Evolutionary conservation across 2,329 filamentous ascomycete species (phyloP), one percentile per base, ranked within the genome.

Genomic region (Tolypocladium cylindrosporum): DNA sequence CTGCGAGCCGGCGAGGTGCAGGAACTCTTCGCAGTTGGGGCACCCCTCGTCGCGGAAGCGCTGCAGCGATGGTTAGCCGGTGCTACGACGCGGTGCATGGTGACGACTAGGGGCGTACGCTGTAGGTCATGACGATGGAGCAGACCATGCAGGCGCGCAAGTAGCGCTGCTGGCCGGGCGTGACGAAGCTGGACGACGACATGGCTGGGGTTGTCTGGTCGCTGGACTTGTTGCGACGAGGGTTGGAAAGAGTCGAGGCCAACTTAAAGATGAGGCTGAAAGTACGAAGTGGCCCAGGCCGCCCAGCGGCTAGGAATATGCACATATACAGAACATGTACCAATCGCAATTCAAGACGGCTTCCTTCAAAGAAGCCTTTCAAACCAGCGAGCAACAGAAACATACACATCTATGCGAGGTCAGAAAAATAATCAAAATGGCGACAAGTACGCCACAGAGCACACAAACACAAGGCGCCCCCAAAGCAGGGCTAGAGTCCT

Each of bases 81-180:
- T 16, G 27, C 6, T 34, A 21, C 34, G 42, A 27, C 36, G 58
- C 31, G n/a, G 45, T 21, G 21, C 54, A 11, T 14, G 52, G 13
- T 50, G 27, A 56, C 7, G 16, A 31, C 24, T 19, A 3, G 48
- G 48, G 54, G 71, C 82, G 65, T 77, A 91, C 89, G 64, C 80
- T 81, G 68, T 87, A 85, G 61, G 89, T 87, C 79, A 93, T 91
- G 63, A 97, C 90, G 70, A 97, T 89, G 57, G 91, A 93, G 84
- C 94, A 99, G 66, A 97, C 91, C 91, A 99, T 97, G 80, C 94
- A 99, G 68, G 94, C 94, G 75, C 94, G 92, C 65, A 96, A 83
- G 72, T 90, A 87, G 75, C 92, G 90, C 77, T 88, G 86, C 75
- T 94, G 89, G 71, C 79, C 81, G 8, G 89, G 82, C 19, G 88